Base-by-base conservation (phyloP, 805 yeast species). In the Spencermartinsiella europaea region DNA sequence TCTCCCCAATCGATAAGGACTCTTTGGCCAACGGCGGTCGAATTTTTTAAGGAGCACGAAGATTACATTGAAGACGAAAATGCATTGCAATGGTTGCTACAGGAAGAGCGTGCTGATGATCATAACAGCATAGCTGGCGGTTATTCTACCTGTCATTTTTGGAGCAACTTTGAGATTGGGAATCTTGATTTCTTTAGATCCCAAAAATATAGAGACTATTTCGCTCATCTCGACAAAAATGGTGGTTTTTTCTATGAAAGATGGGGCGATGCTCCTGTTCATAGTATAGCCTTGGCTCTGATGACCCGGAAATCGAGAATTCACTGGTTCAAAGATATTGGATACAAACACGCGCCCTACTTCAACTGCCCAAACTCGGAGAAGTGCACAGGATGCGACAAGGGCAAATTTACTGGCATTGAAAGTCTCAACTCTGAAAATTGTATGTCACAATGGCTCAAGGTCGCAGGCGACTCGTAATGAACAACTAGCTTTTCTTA, bases 191-290 rank as follows among this genome's bases (percentile, higher is more conserved):
- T 88, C 56, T 83, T 72, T 66, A 68, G 95, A 44, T 67, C 75
- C 20, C 81, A 83, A 45, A 78, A 88, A 0, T 88, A 87, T 59
- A 68, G 71, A 34, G 65, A 66, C 10, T 87, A 84, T 79, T 77
- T 82, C 57, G 67, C 81, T 27, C 67, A 71, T 57, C 66, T 88
- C 34, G 95, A 87, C 47, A 50, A 71, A 2, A 65, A 80, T 1
- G 93, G 95, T 16, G 91, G 91, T 3, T 87, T 87, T 58, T 88
- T 85, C 63, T 88, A 88, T 58, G 95, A 88, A 63, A 67, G 95
- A 47, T 87, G 95, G 95, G 95, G 95, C 2, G 96, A 87, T 68
- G 95, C 95, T 0, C 95, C 95, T 0, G 93, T 87, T 1, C 93
- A 86, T 61, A 79, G 89, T 2, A 58, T 88, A 38, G 95, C 91